Percentiles rank a stretch among this genome's conserved stretches.
phyloP scores from a whole-genome alignment of 2,329 filamentous ascomycete species.

The Saccharata proteae region DNA sequence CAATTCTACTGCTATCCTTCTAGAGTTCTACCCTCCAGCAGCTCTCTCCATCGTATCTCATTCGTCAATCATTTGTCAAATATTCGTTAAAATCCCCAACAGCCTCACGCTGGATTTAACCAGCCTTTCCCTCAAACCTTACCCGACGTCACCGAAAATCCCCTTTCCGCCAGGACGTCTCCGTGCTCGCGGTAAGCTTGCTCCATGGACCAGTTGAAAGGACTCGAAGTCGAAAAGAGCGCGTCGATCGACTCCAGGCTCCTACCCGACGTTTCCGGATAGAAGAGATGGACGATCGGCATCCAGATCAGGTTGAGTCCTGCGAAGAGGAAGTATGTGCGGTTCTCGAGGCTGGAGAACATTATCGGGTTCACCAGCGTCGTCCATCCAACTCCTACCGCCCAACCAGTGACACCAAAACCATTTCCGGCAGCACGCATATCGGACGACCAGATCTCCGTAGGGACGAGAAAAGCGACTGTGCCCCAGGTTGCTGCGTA shows the following conservation, averaged over 20 bases:
- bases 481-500: conserved; percentile 41
- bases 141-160: conserved; percentile 1
- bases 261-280: conserved; percentile 32
- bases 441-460: conserved; percentile 45
- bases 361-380: conserved; percentile 42
- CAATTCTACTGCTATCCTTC: too few relatives aligned
- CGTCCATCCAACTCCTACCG: conserved; percentile 44
- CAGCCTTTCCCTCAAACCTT: too few relatives aligned
- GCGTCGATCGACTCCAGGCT: conserved; percentile 40
- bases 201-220: conserved; percentile 36
- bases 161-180: conserved; percentile 16
- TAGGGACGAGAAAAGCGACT: conserved; percentile 38
- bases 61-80: too few relatives aligned
- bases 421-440: conserved; percentile 48
- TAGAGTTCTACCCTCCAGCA: too few relatives aligned
- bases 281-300: conserved; percentile 38
- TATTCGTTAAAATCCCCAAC: too few relatives aligned
- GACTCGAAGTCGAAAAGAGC: conserved; percentile 36
- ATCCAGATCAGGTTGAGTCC: conserved; percentile 40
- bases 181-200: conserved; percentile 24
- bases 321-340: conserved; percentile 42
- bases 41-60: too few relatives aligned
- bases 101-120: too few relatives aligned
- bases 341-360: conserved; percentile 34
- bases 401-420: conserved; percentile 48